Percentiles rank a stretch among this genome's conserved stretches.
phyloP scores from a whole-genome alignment of 2,329 filamentous ascomycete genomes.

The Xylaria polymorpha region DNA sequence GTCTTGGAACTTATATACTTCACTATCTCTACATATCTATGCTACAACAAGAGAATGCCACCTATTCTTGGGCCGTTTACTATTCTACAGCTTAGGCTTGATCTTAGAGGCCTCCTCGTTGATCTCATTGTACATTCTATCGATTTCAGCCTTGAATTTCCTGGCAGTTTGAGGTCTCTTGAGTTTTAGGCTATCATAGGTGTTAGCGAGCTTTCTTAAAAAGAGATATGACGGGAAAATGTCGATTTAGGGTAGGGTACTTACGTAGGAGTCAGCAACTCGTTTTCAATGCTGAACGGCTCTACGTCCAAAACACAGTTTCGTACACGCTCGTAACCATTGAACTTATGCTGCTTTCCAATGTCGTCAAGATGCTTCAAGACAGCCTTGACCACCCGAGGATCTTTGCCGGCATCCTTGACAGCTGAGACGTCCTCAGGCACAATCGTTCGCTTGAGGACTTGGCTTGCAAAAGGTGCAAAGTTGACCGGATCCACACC shows the following conservation, averaged over 20 bases:
- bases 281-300: conserved; percentile 93
- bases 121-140: conserved; percentile 68
- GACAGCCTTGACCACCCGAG: conserved; percentile 78
- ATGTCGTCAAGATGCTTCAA: conserved; percentile 82
- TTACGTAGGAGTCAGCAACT: conserved; percentile 88
- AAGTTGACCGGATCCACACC: conserved; percentile 88
- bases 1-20: conserved; percentile 21
- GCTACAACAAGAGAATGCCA: conserved; percentile 13
- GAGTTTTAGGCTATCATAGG: conserved; percentile 63
- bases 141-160: conserved; percentile 65
- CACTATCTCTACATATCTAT: conserved; percentile 26
- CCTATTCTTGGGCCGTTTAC: conserved; percentile 1
- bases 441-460: conserved; percentile 75
- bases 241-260: conserved; percentile 47
- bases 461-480: conserved; percentile 80
- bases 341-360: conserved; percentile 86
- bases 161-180: conserved; percentile 68
- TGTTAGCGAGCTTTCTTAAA: conserved; percentile 36
- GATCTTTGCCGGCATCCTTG: conserved; percentile 73
- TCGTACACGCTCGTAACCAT: conserved; percentile 86
- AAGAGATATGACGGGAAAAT: conserved; percentile 9
- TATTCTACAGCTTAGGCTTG: conserved; percentile 60
- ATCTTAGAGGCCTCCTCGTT: conserved; percentile 52
- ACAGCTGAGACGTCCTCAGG: conserved; percentile 75
- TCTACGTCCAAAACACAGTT: conserved; percentile 82